Conservation (phyloP, 2,329 filamentous ascomycete species). For the Huntiella omanensis region DNA sequence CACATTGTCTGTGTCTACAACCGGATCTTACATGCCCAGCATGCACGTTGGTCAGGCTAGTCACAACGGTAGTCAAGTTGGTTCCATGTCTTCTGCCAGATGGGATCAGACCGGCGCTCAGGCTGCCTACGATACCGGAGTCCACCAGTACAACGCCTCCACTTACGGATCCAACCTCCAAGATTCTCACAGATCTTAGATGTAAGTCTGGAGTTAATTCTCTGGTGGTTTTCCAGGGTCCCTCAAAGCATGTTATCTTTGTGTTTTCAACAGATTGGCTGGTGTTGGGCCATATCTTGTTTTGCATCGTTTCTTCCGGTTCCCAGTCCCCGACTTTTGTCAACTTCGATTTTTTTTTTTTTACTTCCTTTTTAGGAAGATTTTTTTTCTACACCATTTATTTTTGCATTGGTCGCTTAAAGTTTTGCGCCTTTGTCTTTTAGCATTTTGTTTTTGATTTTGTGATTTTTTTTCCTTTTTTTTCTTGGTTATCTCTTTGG, state of each 20-base stretch:
- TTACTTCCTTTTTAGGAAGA: not conserved
- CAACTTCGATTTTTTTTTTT: not conserved
- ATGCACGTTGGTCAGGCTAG: constrained; percentile 17
- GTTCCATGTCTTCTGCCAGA: constrained; percentile 10
- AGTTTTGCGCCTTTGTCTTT: not conserved
- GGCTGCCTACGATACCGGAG: constrained; percentile 21
- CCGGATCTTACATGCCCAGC: constrained; percentile 20
- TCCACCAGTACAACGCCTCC: constrained; percentile 19
- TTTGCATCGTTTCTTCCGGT: not conserved
- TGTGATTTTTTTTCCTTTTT: not conserved
- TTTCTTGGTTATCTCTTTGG: not conserved
- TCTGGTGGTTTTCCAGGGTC: not conserved
- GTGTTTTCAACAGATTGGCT: not conserved
- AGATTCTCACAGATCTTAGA: not conserved
- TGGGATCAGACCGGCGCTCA: constrained; percentile 22
- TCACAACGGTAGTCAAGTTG: not conserved
- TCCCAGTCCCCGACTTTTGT: not conserved
- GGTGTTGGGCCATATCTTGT: not conserved
- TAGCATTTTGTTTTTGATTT: not conserved
- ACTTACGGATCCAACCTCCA: constrained; percentile 23
- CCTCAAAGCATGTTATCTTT: not conserved
- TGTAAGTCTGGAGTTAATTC: not conserved
- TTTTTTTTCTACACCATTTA: not conserved
- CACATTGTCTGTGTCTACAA: constrained; percentile 15
- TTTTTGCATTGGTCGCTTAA: not conserved